phyloP scores from a whole-genome alignment of 805 yeast genomes.

The Myxozyma mucilagina region DNA sequence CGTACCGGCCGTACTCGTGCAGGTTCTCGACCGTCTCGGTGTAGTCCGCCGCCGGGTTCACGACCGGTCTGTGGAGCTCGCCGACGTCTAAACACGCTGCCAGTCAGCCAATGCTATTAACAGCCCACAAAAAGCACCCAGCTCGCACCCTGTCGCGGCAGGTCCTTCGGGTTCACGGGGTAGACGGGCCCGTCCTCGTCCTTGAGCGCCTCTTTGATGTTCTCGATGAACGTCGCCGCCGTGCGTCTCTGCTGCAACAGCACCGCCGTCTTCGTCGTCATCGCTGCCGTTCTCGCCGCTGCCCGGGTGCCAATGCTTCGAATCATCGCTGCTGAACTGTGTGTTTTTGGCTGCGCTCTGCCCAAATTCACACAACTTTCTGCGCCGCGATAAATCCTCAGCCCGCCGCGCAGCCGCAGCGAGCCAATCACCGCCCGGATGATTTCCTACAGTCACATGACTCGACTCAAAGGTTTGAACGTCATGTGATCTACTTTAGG shows the following conservation, averaged over 20 bases:
- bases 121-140: not conserved
- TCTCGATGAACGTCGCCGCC: slow-evolving; percentile 17
- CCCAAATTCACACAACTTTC: too few relatives aligned
- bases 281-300: not conserved
- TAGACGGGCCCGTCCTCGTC: slow-evolving; percentile 26
- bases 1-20: slow-evolving; percentile 63
- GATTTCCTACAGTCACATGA: slow-evolving; percentile 5
- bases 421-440: slow-evolving; percentile 5
- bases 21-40: slow-evolving; percentile 43
- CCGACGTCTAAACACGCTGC: slow-evolving; percentile 32
- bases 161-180: slow-evolving; percentile 22
- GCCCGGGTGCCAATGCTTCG: slow-evolving; percentile 9
- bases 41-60: slow-evolving; percentile 77
- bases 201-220: slow-evolving; percentile 17
- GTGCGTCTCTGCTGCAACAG: slow-evolving; percentile 15
- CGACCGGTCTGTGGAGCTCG: slow-evolving; percentile 50
- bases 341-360: not conserved
- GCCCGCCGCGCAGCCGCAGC: not conserved
- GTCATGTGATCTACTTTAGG: not conserved
- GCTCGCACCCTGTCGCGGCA: slow-evolving; percentile 19
- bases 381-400: slow-evolving; percentile 5
- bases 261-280: not conserved
- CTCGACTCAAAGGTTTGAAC: not conserved
- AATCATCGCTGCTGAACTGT: slow-evolving; percentile 6
- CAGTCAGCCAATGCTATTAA: not conserved